Evolutionary conservation across 2,329 filamentous ascomycete genomes (phyloP).

Genomic region (Diaporthe helianthi): DNA sequence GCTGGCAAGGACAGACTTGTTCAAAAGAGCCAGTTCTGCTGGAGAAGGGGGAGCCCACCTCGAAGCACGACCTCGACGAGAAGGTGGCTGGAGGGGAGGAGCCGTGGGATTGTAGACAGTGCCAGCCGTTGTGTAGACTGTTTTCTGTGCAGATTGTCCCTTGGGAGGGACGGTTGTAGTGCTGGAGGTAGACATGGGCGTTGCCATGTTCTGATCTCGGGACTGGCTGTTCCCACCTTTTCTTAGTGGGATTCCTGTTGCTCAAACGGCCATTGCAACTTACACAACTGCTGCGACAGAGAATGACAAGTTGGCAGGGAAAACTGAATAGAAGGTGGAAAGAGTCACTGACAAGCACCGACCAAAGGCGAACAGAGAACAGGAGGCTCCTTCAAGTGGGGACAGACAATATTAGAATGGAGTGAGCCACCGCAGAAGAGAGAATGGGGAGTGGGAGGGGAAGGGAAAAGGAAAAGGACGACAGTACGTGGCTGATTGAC

Average conservation of each 20-base stretch:
- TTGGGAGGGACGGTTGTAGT: constrained; percentile 29
- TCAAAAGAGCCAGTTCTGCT: constrained; percentile 46
- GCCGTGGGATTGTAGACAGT: constrained; percentile 59
- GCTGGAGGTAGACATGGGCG: constrained; percentile 34
- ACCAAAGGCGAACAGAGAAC: neutral
- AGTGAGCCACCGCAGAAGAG: neutral
- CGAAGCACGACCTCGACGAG: constrained; percentile 56
- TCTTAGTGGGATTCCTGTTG: neutral
- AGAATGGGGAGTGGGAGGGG: neutral
- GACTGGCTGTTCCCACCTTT: neutral
- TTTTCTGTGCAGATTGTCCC: constrained; percentile 41
- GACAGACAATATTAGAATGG: neutral
- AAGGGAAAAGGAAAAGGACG: no score
- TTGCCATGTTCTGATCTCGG: neutral
- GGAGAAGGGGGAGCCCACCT: constrained; percentile 47
- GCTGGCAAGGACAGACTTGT: constrained; percentile 46
- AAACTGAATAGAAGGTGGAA: neutral
- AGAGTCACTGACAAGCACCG: neutral
- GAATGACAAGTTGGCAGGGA: neutral
- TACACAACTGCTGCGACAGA: constrained; percentile 13
- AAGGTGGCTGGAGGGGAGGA: constrained; percentile 57
- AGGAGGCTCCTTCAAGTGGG: neutral
- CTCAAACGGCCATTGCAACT: neutral
- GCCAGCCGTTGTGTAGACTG: constrained; percentile 63
- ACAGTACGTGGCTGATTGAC: neutral